phyloP scores from a whole-genome alignment of 345 rosid genomes.

The Abelmoschus esculentus region DNA sequence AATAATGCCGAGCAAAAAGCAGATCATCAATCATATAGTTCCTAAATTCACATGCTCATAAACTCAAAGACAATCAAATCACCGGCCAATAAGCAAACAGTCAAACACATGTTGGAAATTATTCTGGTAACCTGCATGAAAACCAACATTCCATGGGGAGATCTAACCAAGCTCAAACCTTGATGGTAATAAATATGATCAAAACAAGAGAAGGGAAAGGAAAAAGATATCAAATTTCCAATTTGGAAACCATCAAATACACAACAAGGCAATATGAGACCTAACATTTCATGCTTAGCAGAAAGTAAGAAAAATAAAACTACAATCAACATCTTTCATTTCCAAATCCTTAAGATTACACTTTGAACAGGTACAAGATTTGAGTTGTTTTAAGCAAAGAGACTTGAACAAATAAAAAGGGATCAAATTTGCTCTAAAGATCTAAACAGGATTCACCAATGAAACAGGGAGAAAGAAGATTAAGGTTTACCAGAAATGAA shows the following conservation, averaged over 20 bases:
- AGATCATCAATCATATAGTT: background rate
- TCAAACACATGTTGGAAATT: too few relatives aligned
- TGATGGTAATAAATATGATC: background rate
- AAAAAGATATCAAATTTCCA: background rate
- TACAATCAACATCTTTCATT: background rate
- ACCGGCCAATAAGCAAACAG: too few relatives aligned
- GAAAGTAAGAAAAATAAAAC: background rate
- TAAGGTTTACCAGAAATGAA: background rate
- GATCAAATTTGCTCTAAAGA: background rate
- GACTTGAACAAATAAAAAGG: conserved; percentile 15
- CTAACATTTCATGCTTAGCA: conserved; percentile 9
- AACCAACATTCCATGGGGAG: conserved; percentile 12
- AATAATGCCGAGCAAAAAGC: background rate
- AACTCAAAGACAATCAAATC: background rate
- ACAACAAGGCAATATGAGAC: conserved; percentile 12
- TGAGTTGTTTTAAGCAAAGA: conserved; percentile 1
- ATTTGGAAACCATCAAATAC: background rate
- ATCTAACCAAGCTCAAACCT: background rate
- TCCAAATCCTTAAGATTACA: background rate
- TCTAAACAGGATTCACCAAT: background rate
- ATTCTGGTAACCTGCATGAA: conserved; percentile 3
- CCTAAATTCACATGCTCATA: background rate
- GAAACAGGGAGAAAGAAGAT: background rate
- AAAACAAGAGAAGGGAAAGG: background rate
- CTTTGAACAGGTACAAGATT: background rate